These are phyloP conservation scores for Plantago lanceolata DNA, from an alignment of 305 asterid genomes.

Conservation along the genomic window DNA sequence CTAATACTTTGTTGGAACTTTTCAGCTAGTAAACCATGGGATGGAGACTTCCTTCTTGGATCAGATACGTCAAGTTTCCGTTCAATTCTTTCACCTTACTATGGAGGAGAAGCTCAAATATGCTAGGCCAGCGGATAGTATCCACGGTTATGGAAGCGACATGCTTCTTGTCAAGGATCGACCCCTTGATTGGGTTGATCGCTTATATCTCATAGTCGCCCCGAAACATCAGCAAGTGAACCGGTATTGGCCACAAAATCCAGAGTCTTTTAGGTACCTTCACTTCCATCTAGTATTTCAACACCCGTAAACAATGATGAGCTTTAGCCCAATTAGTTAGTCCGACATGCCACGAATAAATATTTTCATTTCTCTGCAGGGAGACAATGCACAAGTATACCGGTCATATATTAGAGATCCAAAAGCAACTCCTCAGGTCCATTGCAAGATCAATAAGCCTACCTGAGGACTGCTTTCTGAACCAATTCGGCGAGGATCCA, in stretches of 20 bases:
- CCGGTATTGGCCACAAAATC: conserved; percentile 46
- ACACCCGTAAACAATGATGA: neutral
- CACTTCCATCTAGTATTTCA: too few relatives aligned
- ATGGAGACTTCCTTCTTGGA: conserved; percentile 31
- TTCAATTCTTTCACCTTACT: conserved; percentile 40
- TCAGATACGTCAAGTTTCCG: conserved; percentile 26
- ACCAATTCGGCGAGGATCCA: conserved; percentile 33
- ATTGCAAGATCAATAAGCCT: conserved; percentile 40
- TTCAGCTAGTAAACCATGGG: conserved; percentile 35
- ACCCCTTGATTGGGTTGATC: conserved; percentile 50
- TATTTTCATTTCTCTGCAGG: conserved; percentile 21
- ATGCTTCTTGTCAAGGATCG: conserved; percentile 39
- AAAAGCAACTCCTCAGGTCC: conserved; percentile 32
- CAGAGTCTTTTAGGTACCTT: conserved; percentile 36
- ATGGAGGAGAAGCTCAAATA: conserved; percentile 38
- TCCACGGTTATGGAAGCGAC: conserved; percentile 49
- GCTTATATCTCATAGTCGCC: conserved; percentile 34
- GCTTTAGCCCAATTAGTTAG: too few relatives aligned
- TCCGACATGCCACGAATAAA: too few relatives aligned
- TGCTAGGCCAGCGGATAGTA: conserved; percentile 24
- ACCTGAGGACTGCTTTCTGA: conserved; percentile 36
- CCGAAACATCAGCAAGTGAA: conserved; percentile 32
- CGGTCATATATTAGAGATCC: conserved; percentile 17
- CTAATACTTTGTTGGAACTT: too few relatives aligned
- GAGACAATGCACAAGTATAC: conserved; percentile 30